Base-by-base conservation (phyloP, 2,329 filamentous ascomycete species). In the Aureobasidium pullulans region DNA sequence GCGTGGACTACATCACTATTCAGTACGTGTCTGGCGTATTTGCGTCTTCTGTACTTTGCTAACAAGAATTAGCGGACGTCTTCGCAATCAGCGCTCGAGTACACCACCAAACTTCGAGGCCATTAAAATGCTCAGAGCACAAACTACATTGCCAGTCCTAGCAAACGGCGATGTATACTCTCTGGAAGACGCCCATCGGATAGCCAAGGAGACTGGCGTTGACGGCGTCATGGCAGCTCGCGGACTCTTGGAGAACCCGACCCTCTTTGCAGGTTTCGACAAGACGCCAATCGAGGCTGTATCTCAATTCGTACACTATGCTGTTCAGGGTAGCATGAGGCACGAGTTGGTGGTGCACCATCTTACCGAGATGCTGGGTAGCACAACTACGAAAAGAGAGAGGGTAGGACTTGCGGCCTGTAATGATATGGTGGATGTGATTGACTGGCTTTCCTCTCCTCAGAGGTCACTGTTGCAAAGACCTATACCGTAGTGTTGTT, bases 121-220 rank as follows among this genome's bases (percentile, higher is more conserved):
- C 0, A 81, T 89, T 9, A 76, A 78, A 52, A 71, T 81, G 11
- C 72, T 87, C 10, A 80, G 79, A 2, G 72, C 76, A 13, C 79
- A 76, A 63, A 67, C 75, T 52, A 75, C 73, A n/a, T 76, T 88
- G 0, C 86, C 85, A 0, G 78, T 87, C 39, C 74, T 89, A 6
- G 79, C 86, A 3, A 88, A 86, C n/a, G 86, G 86, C 15, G 86
- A 89, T 65, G 81, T 87, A 19, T 88, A 87, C 64, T 79, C 83
- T 32, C 74, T 86, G 2, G 36, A 62, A 4, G 71, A 72, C 49
- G 72, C 71, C 8, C 43, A 64, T 6, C 62, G 64, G 23, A 74
- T 75, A 60, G 68, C 67, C 1, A 47, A 52, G 13, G 48, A 63
- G 29, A 75, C 73, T 1, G 64, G 64, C 6, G 72, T 68, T 0